Evolutionary conservation across 345 rosid genomes (phyloP), one percentile per base, ranked within the genome.

Genomic region (Cardamine occulta): DNA sequence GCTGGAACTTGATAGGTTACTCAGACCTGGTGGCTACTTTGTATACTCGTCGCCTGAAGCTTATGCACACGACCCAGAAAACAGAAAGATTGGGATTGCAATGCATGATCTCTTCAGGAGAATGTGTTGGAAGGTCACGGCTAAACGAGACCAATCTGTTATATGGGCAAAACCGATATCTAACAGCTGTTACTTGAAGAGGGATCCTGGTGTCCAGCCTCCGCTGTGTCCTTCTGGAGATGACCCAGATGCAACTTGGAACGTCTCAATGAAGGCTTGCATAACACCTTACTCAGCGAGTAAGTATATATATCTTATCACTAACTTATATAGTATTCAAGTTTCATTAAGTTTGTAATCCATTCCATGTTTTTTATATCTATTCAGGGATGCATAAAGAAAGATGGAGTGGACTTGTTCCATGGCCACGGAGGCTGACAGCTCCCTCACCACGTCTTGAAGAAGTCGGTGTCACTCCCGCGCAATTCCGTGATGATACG

Each of bases 1-100:
- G 45, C 69, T 95, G 67, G 99, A 95, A 76, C 96, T 95, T 28
- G 99, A 95, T 81, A 89, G 99, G 79, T 64, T 95, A 64, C 87
- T 95, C 61, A 89, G 99, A 78, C 99, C 99, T 4, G 98, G 99
- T 48, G 99, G 99, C 34, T 90, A 90, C 80, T 95, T 95, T 83
- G 98, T 85, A 28, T 93, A 89, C 80, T 95, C 99, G 35, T 95
- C 99, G 68, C 99, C 99, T 66, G 99, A 92, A 81, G 99, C 97
- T 49, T 95, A 95, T 55, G 93, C 96, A 10, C 89, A 88, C 53
- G 99, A 95, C 79, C 79, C 87, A 8, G 97, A 87, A 78, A 90
- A 95, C 71, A 86, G 84, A 64, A 90, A 81, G 83, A 90, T 95
- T 48, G 84, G 97, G 90, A 89, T 68, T 78, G 88, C 91, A 8